Conservation (phyloP, 2,329 filamentous ascomycete genomes). For the Diaporthe velutina region DNA sequence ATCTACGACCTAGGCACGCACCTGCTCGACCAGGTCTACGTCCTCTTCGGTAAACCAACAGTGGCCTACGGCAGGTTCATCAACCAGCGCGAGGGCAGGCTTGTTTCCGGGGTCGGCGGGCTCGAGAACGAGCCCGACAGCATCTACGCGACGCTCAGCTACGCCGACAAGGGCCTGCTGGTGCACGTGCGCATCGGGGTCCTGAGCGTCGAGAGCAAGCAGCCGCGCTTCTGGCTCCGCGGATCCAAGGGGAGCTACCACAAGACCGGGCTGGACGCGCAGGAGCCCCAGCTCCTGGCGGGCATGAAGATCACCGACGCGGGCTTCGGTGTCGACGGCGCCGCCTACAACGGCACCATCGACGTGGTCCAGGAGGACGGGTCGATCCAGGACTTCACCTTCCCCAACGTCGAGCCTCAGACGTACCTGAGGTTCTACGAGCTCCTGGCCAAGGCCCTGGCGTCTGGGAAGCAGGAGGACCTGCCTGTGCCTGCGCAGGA, state of each 20-base stretch:
- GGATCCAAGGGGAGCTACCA: constrained; percentile 81
- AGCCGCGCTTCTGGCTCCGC: constrained; percentile 82
- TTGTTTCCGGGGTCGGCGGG: constrained; percentile 45
- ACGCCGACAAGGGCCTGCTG: constrained; percentile 69
- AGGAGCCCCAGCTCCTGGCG: constrained; percentile 79
- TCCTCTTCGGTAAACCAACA: constrained; percentile 77
- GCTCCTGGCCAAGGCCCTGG: constrained; percentile 61
- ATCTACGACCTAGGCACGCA: constrained; percentile 84
- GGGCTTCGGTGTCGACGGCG: constrained; percentile 74
- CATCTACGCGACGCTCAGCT: constrained; percentile 75
- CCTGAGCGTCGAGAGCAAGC: constrained; percentile 75
- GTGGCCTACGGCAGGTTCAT: constrained; percentile 76
- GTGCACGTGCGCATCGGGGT: constrained; percentile 79
- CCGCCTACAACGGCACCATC: constrained; percentile 69
- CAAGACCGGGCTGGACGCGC: constrained; percentile 78
- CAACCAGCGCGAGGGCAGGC: constrained; percentile 69
- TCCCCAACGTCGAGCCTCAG: constrained; percentile 71
- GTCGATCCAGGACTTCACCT: constrained; percentile 61
- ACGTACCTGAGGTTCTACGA: constrained; percentile 80
- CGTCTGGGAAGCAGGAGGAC: constrained; percentile 61
- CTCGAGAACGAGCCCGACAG: constrained; percentile 67
- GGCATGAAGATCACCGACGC: constrained; percentile 69
- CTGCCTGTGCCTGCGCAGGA: constrained; percentile 66
- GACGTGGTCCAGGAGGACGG: constrained; percentile 66
- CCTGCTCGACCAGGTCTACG: constrained; percentile 80